phyloP scores from a whole-genome alignment of 805 yeast genomes.

The Candida caryicola region DNA sequence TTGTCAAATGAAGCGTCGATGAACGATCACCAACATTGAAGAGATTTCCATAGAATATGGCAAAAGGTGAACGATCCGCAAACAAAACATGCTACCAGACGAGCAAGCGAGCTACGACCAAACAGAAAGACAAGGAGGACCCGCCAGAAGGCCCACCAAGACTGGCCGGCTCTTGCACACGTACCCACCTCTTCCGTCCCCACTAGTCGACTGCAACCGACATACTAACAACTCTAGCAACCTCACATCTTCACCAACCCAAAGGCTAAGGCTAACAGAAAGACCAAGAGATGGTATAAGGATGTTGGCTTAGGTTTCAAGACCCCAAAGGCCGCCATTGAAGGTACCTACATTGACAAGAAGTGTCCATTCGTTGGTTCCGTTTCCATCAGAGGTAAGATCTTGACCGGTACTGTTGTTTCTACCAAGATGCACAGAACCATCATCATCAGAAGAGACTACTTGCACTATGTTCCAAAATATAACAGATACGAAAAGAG shows the following conservation, averaged over 20 bases:
- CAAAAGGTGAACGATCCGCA: too few relatives aligned
- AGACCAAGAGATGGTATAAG: conserved; percentile 99
- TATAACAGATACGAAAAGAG: conserved; percentile 99
- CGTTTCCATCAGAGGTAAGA: conserved; percentile 99
- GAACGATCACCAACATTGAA: too few relatives aligned
- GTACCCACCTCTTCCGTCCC: too few relatives aligned
- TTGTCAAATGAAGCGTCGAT: too few relatives aligned
- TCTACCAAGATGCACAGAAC: conserved; percentile 99
- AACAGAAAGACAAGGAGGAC: too few relatives aligned
- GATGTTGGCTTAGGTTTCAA: conserved; percentile 99
- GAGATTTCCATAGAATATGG: too few relatives aligned
- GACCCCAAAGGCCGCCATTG: conserved; percentile 98
- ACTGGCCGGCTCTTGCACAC: too few relatives aligned
- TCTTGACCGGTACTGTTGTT: conserved; percentile 98
- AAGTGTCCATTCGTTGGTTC: conserved; percentile 99
- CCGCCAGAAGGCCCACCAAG: too few relatives aligned
- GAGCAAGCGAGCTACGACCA: too few relatives aligned
- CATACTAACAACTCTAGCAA: conserved; percentile 67
- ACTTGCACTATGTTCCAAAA: conserved; percentile 99
- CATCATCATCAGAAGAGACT: conserved; percentile 98
- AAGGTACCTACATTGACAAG: conserved; percentile 99
- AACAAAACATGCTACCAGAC: too few relatives aligned
- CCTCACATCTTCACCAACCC: conserved; percentile 99
- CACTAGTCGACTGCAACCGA: too few relatives aligned
- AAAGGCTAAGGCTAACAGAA: conserved; percentile 97